These are phyloP conservation scores for Biscogniauxia marginata DNA, from an alignment of 2,329 filamentous ascomycete genomes.

Conservation along the genomic window DNA sequence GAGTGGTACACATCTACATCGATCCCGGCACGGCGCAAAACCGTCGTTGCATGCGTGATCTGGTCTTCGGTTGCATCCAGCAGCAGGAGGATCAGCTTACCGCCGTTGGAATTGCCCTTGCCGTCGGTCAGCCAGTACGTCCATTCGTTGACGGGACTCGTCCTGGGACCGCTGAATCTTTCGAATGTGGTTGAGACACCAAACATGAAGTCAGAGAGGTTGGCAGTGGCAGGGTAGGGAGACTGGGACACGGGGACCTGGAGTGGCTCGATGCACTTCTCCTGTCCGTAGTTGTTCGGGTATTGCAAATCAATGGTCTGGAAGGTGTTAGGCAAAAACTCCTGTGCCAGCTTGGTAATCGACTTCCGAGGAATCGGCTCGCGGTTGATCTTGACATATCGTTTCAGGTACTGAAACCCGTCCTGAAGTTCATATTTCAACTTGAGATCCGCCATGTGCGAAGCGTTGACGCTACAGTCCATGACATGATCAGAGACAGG, in stretches of 20 bases:
- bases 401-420: slow-evolving; percentile 55
- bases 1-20: slow-evolving; percentile 58
- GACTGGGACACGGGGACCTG: slow-evolving; percentile 52
- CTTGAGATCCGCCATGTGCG: slow-evolving; percentile 45
- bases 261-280: slow-evolving; percentile 49
- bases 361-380: slow-evolving; percentile 49
- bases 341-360: slow-evolving; percentile 49
- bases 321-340: slow-evolving; percentile 46
- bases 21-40: slow-evolving; percentile 49
- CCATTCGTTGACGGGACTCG: slow-evolving; percentile 57
- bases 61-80: slow-evolving; percentile 52
- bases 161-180: slow-evolving; percentile 50
- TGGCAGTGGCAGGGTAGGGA: slow-evolving; percentile 48
- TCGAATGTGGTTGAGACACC: slow-evolving; percentile 59
- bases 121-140: slow-evolving; percentile 59
- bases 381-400: slow-evolving; percentile 52
- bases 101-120: slow-evolving; percentile 54
- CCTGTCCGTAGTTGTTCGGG: slow-evolving; percentile 37
- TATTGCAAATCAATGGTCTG: slow-evolving; percentile 48
- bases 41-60: slow-evolving; percentile 47
- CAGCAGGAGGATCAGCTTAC: slow-evolving; percentile 54
- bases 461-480: slow-evolving; percentile 50
- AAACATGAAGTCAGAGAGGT: slow-evolving; percentile 58
- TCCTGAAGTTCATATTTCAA: slow-evolving; percentile 48
- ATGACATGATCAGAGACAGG: slow-evolving; percentile 38